These are phyloP conservation scores for Penicillium arizonense DNA, from an alignment of 495 filamentous ascomycete species.

Conservation along the genomic window DNA sequence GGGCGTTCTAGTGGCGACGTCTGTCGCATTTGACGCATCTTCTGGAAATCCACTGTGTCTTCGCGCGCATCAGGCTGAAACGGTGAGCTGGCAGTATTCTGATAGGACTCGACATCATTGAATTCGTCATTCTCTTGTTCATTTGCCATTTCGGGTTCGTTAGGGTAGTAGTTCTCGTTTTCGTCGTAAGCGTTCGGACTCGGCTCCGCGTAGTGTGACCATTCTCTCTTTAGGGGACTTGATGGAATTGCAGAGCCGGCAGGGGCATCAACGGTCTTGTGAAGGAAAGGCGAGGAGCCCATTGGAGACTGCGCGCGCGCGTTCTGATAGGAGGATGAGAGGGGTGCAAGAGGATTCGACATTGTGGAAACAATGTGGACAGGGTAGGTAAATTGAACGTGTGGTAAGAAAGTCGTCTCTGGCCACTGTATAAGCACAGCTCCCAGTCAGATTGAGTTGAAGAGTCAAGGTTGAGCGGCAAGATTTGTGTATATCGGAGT, in stretches of 20 bases:
- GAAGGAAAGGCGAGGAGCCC: slow-evolving; percentile 27
- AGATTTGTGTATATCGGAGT: slow-evolving; percentile 22
- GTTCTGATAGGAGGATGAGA: slow-evolving; percentile 45
- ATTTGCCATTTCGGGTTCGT: slow-evolving; percentile 13
- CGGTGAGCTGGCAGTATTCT: slow-evolving; percentile 34
- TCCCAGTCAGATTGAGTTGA: neutral
- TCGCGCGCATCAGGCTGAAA: slow-evolving; percentile 38
- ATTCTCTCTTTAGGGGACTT: slow-evolving; percentile 33
- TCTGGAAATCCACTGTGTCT: slow-evolving; percentile 39
- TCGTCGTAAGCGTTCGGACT: slow-evolving; percentile 8
- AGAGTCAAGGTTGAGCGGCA: neutral
- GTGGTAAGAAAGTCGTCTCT: neutral
- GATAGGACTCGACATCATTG: slow-evolving; percentile 20
- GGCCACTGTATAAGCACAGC: neutral
- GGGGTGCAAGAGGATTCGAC: slow-evolving; percentile 45
- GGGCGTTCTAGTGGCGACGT: slow-evolving; percentile 1
- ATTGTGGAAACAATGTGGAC: slow-evolving; percentile 19
- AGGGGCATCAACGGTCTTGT: slow-evolving; percentile 26
- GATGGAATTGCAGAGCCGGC: slow-evolving; percentile 32
- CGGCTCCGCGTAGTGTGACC: slow-evolving; percentile 11
- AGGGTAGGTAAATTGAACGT: neutral
- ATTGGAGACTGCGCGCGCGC: slow-evolving; percentile 34
- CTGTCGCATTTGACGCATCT: slow-evolving; percentile 17
- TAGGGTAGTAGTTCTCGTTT: slow-evolving; percentile 12
- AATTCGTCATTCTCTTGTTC: slow-evolving; percentile 18